phyloP scores from a whole-genome alignment of 225 moss, liverwort and hornwort species.

The Ulota crispa region DNA sequence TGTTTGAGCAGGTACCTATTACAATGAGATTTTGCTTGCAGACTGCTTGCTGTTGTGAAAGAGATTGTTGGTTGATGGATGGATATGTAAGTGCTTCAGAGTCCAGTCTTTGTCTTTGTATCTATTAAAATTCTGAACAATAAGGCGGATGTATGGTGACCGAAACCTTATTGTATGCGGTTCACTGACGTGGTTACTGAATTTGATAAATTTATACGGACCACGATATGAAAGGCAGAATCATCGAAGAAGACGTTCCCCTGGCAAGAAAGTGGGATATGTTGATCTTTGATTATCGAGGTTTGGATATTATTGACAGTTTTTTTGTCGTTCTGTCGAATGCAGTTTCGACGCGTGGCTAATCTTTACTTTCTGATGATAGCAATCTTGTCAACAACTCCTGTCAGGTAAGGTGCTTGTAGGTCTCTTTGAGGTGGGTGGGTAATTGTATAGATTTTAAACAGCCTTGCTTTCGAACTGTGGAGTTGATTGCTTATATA shows the following conservation, averaged over 20 bases:
- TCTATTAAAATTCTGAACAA: not conserved
- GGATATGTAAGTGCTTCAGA: slow-evolving; percentile 9
- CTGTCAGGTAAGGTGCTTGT: slow-evolving; percentile 60
- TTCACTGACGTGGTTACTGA: not conserved
- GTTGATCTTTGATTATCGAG: not conserved
- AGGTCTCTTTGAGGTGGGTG: slow-evolving; percentile 3
- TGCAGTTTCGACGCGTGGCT: slow-evolving; percentile 96
- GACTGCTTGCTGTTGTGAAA: slow-evolving; percentile 14
- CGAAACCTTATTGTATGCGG: not conserved
- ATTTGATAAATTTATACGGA: not conserved
- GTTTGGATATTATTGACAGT: slow-evolving; percentile 16
- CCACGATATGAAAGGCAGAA: slow-evolving; percentile 9
- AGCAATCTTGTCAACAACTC: slow-evolving; percentile 86
- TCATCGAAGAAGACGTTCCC: not conserved
- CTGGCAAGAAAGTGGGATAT: slow-evolving; percentile 5
- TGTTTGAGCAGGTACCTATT: slow-evolving; percentile 83
- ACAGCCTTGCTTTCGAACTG: not conserved
- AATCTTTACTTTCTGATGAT: slow-evolving; percentile 94
- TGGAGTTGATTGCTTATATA: not conserved
- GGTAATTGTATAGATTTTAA: not conserved
- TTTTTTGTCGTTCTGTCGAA: slow-evolving; percentile 20
- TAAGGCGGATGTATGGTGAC: not conserved
- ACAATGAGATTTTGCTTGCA: slow-evolving; percentile 28
- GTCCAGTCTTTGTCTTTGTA: not conserved
- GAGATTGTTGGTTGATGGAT: slow-evolving; percentile 18